Conservation (phyloP, 2,329 filamentous ascomycete genomes). For the Aspergillus fumigatiaffinis region DNA sequence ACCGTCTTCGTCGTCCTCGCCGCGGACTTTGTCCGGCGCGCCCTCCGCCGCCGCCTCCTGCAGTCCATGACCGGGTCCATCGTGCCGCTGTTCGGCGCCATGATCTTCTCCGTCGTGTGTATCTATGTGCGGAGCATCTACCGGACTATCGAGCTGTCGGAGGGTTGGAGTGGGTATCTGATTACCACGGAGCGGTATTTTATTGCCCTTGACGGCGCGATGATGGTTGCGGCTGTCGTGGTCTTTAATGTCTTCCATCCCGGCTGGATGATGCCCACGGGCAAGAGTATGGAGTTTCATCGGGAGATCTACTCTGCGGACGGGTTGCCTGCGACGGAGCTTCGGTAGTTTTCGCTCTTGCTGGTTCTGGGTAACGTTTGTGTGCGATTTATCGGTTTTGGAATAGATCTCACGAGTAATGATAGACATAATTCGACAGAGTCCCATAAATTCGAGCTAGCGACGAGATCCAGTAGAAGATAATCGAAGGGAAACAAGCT, state of each 20-base stretch:
- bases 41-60: conserved; percentile 22
- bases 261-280: conserved; percentile 34
- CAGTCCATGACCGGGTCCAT: conserved; percentile 23
- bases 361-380: too few species aligned
- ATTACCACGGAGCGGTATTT: conserved; percentile 51
- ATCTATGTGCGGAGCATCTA: conserved; percentile 50
- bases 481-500: neutral
- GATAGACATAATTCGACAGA: neutral
- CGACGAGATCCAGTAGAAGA: neutral
- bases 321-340: conserved; percentile 10
- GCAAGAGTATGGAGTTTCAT: conserved; percentile 8
- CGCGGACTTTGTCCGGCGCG: conserved; percentile 44
- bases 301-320: conserved; percentile 9
- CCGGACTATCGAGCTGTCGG: conserved; percentile 47
- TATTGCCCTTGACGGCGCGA: conserved; percentile 47
- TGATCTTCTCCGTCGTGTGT: conserved; percentile 40
- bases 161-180: conserved; percentile 50
- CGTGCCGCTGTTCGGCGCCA: conserved; percentile 34
- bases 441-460: neutral
- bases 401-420: neutral
- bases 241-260: conserved; percentile 47
- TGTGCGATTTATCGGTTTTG: neutral
- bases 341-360: neutral
- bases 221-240: conserved; percentile 47
- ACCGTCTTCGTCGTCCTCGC: conserved; percentile 50